These are phyloP conservation scores for Elsinoe perseae DNA, from an alignment of 2,329 filamentous ascomycete species.

Conservation along the genomic window DNA sequence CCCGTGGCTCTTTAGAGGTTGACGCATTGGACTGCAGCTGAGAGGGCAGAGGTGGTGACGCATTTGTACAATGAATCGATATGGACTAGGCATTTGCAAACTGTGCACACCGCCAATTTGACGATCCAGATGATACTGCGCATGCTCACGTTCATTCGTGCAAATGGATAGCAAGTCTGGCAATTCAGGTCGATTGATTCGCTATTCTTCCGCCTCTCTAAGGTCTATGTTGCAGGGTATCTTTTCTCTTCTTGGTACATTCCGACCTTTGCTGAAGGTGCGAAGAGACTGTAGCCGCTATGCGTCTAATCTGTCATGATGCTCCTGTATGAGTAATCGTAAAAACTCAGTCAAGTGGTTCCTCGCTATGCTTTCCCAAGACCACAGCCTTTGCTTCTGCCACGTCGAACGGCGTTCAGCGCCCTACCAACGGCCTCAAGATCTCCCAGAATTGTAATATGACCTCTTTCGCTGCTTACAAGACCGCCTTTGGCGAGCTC, in stretches of 20 bases:
- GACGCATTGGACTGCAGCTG: no score
- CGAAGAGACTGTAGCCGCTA: not conserved
- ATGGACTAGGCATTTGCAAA: no score
- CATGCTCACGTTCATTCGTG: no score
- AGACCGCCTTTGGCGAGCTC: constrained; percentile 63
- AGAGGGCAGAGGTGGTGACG: no score
- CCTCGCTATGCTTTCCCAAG: constrained; percentile 34
- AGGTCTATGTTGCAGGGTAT: not conserved
- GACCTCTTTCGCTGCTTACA: constrained; percentile 73
- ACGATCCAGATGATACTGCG: no score
- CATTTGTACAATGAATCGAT: no score
- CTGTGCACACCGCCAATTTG: no score
- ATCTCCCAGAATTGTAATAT: constrained; percentile 81
- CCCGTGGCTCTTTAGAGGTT: no score
- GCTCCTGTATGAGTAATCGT: not conserved
- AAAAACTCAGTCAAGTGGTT: not conserved
- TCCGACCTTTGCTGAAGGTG: not conserved
- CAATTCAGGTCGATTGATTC: no score
- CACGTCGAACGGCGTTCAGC: constrained; percentile 61
- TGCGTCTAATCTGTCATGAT: not conserved
- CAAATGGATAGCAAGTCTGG: not conserved
- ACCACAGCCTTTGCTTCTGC: constrained; percentile 63
- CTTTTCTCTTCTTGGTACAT: not conserved
- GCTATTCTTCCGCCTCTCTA: no score
- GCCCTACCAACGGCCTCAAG: constrained; percentile 71